phyloP scores from a whole-genome alignment of 768 basidiomycete species.

The Thelephora aurantiotincta region DNA sequence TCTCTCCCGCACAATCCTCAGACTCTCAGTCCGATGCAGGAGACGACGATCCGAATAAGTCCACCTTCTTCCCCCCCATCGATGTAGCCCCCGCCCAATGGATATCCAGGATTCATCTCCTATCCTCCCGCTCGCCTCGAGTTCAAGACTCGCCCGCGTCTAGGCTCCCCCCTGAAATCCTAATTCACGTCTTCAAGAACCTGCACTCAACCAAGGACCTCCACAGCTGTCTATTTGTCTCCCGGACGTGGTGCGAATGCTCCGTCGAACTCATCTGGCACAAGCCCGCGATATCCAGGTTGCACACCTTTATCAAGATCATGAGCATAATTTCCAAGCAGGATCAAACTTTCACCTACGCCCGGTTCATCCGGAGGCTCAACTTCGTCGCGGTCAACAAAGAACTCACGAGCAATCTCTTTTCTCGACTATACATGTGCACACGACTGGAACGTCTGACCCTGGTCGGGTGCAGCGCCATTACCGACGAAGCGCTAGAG shows the following conservation, averaged over 20 bases:
- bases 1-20: conserved; percentile 50
- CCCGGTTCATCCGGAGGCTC: conserved; percentile 77
- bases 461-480: conserved; percentile 59
- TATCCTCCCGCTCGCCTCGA: conserved; percentile 11
- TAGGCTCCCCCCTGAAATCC: conserved; percentile 75
- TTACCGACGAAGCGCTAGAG: conserved; percentile 50
- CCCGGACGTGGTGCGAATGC: conserved; percentile 89
- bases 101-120: conserved; percentile 14
- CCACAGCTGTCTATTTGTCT: conserved; percentile 64
- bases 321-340: conserved; percentile 48
- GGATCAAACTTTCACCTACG: conserved; percentile 75
- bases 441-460: conserved; percentile 79
- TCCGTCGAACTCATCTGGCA: conserved; percentile 93
- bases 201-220: conserved; percentile 65
- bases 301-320: conserved; percentile 65
- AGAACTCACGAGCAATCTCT: conserved; percentile 60
- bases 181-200: conserved; percentile 84
- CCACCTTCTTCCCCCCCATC: conserved; percentile 22
- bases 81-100: conserved; percentile 46
- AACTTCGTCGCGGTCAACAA: conserved; percentile 68
- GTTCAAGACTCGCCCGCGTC: conserved; percentile 38
- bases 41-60: conserved; percentile 42
- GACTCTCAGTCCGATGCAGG: conserved; percentile 73
- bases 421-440: conserved; percentile 60
- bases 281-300: conserved; percentile 63